Percentiles rank a stretch among this genome's conserved stretches.
Evolutionary conservation across 2,329 filamentous ascomycete species (phyloP).

Genomic region (Venturia effusa): DNA sequence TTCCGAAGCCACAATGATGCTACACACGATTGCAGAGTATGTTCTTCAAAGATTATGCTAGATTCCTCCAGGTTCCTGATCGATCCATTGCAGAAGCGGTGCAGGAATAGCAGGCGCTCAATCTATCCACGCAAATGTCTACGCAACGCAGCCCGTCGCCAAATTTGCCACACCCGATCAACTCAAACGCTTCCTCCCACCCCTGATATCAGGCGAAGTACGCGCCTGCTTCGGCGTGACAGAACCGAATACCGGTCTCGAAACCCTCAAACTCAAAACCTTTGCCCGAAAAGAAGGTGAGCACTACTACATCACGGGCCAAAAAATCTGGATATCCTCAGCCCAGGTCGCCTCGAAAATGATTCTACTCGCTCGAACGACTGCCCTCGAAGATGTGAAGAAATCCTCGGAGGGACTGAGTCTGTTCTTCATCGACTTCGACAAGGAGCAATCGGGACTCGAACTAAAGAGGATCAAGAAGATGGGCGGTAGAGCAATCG

Average conservation of each 20-base stretch:
- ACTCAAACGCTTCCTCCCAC: conserved; percentile 51
- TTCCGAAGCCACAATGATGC: conserved; percentile 76
- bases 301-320: conserved; percentile 58
- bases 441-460: conserved; percentile 48
- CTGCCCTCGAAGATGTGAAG: conserved; percentile 51
- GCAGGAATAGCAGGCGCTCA: conserved; percentile 65
- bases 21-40: conserved; percentile 67
- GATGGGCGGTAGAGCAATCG: conserved; percentile 74
- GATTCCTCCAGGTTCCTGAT: conserved; percentile 4
- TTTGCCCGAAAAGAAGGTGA: conserved; percentile 48
- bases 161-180: conserved; percentile 61
- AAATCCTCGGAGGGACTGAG: conserved; percentile 68
- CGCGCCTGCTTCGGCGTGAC: conserved; percentile 74
- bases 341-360: conserved; percentile 75
- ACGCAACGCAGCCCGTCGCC: conserved; percentile 64
- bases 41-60: conserved; percentile 7
- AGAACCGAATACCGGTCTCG: conserved; percentile 71
- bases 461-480: conserved; percentile 66
- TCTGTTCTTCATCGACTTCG: conserved; percentile 70
- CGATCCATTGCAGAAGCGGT: conserved; percentile 37
- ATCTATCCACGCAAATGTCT: conserved; percentile 53
- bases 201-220: conserved; percentile 61
- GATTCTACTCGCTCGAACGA: conserved; percentile 72
- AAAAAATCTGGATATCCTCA: conserved; percentile 86
- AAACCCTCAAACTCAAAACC: conserved; percentile 63